phyloP scores from a whole-genome alignment of 129 eudicot species.

The Tagetes erecta region DNA sequence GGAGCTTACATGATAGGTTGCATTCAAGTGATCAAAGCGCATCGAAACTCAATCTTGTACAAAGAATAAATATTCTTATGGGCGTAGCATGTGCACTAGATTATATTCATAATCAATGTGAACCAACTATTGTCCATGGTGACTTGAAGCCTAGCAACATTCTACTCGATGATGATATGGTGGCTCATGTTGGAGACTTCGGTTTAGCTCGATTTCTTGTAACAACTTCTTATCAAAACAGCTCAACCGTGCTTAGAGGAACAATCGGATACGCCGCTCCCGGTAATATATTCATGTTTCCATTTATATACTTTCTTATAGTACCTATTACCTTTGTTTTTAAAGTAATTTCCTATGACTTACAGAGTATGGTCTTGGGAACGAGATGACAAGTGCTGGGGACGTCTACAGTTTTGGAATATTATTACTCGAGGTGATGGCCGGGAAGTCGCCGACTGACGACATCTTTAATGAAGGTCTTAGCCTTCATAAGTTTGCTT shows the following conservation, averaged over 20 bases:
- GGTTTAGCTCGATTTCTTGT: constrained; percentile 19
- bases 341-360: not conserved
- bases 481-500: constrained; percentile 15
- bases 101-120: constrained; percentile 15
- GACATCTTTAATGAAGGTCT: constrained; percentile 17
- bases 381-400: constrained; percentile 21
- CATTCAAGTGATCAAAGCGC: constrained; percentile 1
- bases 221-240: not conserved
- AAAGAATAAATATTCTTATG: constrained; percentile 13
- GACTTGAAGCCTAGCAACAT: constrained; percentile 26
- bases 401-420: constrained; percentile 33
- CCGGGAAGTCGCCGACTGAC: constrained; percentile 25
- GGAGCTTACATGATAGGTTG: constrained; percentile 26
- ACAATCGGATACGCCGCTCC: constrained; percentile 25
- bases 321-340: not conserved
- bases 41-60: constrained; percentile 2
- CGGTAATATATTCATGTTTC: not conserved
- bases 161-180: constrained; percentile 23
- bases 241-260: constrained; percentile 13
- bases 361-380: constrained; percentile 34
- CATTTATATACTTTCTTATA: not conserved
- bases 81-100: constrained; percentile 14
- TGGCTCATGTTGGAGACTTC: constrained; percentile 28
- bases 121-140: constrained; percentile 7
- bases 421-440: constrained; percentile 29